Base-by-base conservation (phyloP, 164 flowering plant genomes). In the Annona cherimola region DNA sequence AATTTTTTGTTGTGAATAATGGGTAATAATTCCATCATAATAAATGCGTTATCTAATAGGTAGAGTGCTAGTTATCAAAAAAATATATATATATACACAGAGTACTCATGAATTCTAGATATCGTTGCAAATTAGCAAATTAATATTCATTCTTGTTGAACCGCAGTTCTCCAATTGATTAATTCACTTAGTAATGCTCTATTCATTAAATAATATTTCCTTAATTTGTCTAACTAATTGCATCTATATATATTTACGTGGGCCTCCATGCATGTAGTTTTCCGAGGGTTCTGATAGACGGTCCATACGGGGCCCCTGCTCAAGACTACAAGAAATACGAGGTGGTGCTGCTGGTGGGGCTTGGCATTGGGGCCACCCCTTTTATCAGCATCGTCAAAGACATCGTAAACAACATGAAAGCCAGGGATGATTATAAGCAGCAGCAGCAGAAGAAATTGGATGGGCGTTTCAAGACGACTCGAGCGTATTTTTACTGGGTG, bases 241-340 rank as follows among this genome's bases (percentile, higher is more conserved):
- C 3, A 39, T 67, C 35, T 5, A 18, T 61, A 16, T 20, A 18
- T 18, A 39, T 50, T 26, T 16, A 26, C 35, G 35, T 26, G 35
- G 35, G 35, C 35, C 35, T 26, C 1, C 59, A 43, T 54, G 42
- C 45, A 18, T 50, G 45, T 85, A 89, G 93, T 65, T 88, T 89
- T 66, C 98, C 98, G 0, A 86, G 74, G 80, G 86, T 93, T 44
- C 67, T 87, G 81, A 91, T 93, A 4, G 98, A 93, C 73, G 98
- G 97, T 2, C 94, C 98, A 14, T 91, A 86, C 60, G 98, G 98
- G 45, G 97, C 98, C 14, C 98, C 98, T 40, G 93, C 98, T 4
- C 98, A 93, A 74, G 97, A 91, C 80, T 93, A 93, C 89, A 91
- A 89, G 83, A 80, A 88, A 75, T 93, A 93, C 76, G 91, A 91